Evolutionary conservation across 1,139 yeast species (phyloP), one percentile per base, ranked within the genome.

Genomic region (Lodderomyces elongisporus): DNA sequence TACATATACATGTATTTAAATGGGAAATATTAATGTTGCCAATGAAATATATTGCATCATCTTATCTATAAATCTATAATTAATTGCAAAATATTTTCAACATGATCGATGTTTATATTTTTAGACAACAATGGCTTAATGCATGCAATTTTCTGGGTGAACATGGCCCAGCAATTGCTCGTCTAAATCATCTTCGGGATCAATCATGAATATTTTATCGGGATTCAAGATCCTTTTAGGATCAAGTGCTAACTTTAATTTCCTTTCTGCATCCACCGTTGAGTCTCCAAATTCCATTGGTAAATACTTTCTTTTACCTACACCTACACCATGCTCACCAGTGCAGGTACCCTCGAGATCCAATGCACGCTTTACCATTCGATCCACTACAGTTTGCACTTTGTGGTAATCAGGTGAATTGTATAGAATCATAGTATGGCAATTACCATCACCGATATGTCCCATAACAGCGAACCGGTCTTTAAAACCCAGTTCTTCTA

Each of bases 401-500:
- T 56, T 52, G 2, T 34, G 48, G 39, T 66, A 63, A 43, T 68
- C 71, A 25, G 60, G 57, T 25, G 65, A 54, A 47, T 74, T 74
- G 53, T 69, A 74, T 20, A 76, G 43, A 20, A 76, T 46, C 37
- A 74, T 54, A 32, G 72, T 70, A 46, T 77, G 82, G 52, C 79
- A 74, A 49, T 77, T 77, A 2, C 82, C 83, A 47, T 77, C 82
- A 6, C 81, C 82, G 36, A 76, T 72, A 49, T 77, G 82, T 2
- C 81, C 82, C 62, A 77, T 59, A 4, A 73, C 67, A 4, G 78
- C 68, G 33, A 66, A 71, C 35, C 57, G 56, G 27, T 53, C 43
- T 14, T 42, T 27, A 41, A 74, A 60, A 0, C 76, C 77, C 44
- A 51, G 46, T 15, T 45, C 41, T 39, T 59, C 53, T 44, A 74